Evolutionary conservation across 345 rosid genomes (phyloP).

Genomic region (Eucalyptus globulus): DNA sequence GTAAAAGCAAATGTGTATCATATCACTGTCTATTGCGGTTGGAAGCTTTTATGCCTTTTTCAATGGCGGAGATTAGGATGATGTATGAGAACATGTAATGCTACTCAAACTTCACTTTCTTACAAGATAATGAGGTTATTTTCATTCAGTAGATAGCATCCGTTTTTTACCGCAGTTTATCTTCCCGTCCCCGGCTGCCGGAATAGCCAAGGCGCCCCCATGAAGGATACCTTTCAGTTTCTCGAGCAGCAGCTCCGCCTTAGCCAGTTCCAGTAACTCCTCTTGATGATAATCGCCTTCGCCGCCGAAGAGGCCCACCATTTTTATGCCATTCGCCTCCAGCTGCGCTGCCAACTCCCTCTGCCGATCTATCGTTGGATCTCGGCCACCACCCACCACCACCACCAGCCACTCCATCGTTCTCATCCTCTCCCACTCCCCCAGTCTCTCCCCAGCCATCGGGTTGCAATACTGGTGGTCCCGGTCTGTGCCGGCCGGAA

Average conservation of each 20-base stretch:
- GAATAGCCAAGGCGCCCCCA: not conserved
- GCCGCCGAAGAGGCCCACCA: conserved; percentile 1
- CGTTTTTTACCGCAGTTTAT: not conserved
- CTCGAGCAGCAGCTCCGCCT: not conserved
- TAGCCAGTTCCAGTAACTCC: not conserved
- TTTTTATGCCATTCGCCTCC: conserved; percentile 2
- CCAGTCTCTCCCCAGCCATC: not conserved
- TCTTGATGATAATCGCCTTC: not conserved
- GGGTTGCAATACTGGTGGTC: conserved; percentile 25
- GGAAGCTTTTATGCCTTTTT: not conserved
- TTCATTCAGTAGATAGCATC: not conserved
- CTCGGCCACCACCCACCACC: conserved; percentile 1
- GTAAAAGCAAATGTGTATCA: not conserved
- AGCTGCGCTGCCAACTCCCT: conserved; percentile 4
- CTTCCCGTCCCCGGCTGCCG: not conserved
- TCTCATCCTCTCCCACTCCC: not conserved
- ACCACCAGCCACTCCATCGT: conserved; percentile 5
- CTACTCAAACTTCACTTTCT: not conserved
- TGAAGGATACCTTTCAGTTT: not conserved
- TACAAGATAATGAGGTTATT: not conserved
- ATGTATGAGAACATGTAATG: not conserved
- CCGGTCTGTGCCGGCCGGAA: conserved; percentile 19
- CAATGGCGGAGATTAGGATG: not conserved
- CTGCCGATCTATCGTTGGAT: conserved; percentile 7
- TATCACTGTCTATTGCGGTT: not conserved